Evolutionary conservation across 345 rosid genomes (phyloP), one percentile per base, ranked within the genome.

Genomic region (Eucalyptus melliodora): DNA sequence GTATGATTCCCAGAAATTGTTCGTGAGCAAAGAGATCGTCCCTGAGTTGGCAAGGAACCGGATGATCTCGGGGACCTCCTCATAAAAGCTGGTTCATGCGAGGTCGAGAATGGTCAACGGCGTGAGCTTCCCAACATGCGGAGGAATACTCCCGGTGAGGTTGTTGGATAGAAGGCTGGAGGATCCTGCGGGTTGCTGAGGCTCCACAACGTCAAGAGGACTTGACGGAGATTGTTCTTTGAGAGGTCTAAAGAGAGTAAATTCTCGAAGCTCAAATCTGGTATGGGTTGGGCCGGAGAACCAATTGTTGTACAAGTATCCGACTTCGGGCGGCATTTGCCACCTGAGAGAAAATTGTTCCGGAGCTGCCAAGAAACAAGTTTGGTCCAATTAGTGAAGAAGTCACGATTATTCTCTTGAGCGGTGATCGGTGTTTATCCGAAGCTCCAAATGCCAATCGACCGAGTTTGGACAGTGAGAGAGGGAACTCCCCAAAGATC

Each of bases 301-400:
- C n/a, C n/a, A n/a, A n/a, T 96, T 96, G 12, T 90, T 92, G 88
- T 89, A 96, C 47, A 96, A 92, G 37, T 17, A 93, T 50, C 95
- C 95, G 17, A 96, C 89, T 90, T 93, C 92, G 16, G 91, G 87
- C 17, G 95, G 96, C 88, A 96, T 94, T 9, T 49, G 72, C 42
- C n/a, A n/a, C 97, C 93, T 1, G 91, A 88, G 53, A 95, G 93
- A 31, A 17, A 40, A 89, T 95, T 96, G 91, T 92, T 90, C 40
- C 94, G 94, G 86, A 95, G 89, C 82, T 93, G 96, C 89, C 93
- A 59, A 6, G 96, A 94, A 44, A 27, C 31, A 89, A 96, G 30
- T 47, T 95, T 83, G 10, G 93, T 92, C 98, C 96, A 95, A 49
- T 91, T 95, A 24, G 88, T 77, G 87, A 96, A 17, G n/a, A 95